These are phyloP conservation scores for Penicillium frequentans DNA, from an alignment of 2,329 filamentous ascomycete genomes.

Conservation along the genomic window DNA sequence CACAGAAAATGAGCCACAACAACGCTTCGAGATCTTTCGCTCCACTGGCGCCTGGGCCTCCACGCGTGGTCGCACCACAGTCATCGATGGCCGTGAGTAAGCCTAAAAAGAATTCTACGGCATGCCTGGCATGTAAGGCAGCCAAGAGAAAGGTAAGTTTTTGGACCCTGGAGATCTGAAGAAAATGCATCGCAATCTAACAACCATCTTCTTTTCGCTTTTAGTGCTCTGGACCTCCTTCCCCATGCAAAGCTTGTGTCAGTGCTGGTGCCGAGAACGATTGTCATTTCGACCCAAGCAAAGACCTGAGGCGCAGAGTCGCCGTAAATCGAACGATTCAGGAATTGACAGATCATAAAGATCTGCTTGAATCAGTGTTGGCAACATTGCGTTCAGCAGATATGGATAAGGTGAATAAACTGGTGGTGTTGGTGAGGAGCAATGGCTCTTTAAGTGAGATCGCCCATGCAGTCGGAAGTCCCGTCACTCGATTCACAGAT, in stretches of 20 bases:
- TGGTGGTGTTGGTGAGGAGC: constrained; percentile 30
- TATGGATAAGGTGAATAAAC: constrained; percentile 22
- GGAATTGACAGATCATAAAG: constrained; percentile 36
- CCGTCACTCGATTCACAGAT: constrained; percentile 19
- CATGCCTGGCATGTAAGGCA: constrained; percentile 36
- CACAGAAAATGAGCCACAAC: constrained; percentile 14
- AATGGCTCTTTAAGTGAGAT: constrained; percentile 29
- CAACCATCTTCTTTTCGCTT: background rate
- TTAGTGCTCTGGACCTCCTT: constrained; percentile 36
- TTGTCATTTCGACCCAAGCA: constrained; percentile 38
- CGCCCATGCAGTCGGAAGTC: constrained; percentile 21
- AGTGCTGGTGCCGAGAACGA: constrained; percentile 22
- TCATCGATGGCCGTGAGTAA: constrained; percentile 24
- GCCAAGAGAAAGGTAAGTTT: constrained; percentile 36
- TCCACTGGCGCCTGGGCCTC: constrained; percentile 29
- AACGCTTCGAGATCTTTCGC: constrained; percentile 26
- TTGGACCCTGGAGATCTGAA: too few relatives aligned
- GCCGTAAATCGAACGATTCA: constrained; percentile 35
- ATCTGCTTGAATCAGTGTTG: constrained; percentile 33
- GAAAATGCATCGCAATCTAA: background rate
- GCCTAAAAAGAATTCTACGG: constrained; percentile 38
- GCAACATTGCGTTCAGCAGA: constrained; percentile 28
- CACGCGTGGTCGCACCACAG: constrained; percentile 19
- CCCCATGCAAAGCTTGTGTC: constrained; percentile 38
- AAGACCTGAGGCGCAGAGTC: constrained; percentile 39